Conservation (phyloP, 441 rosid species). For the Pelargonium cotyledonis region DNA sequence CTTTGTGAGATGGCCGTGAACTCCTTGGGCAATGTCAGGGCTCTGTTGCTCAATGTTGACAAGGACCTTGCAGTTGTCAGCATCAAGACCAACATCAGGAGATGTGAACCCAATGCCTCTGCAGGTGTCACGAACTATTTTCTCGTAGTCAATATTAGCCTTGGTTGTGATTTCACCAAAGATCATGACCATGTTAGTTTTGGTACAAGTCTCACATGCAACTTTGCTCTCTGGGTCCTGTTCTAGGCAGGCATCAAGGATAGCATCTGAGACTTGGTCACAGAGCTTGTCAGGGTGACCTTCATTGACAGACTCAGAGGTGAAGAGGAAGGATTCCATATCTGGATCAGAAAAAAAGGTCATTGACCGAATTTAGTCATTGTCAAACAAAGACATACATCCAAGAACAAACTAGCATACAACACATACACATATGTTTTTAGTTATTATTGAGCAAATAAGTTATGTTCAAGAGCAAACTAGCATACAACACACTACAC, state of each 20-base stretch:
- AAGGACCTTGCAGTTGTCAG: conserved; percentile 7
- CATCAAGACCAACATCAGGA: conserved; percentile 8
- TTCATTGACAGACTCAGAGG: conserved; percentile 15
- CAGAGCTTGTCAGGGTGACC: conserved; percentile 17
- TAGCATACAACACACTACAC: too few relatives aligned
- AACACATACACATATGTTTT: too few relatives aligned
- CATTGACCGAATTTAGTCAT: neutral
- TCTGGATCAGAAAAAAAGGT: neutral
- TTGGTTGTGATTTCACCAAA: conserved; percentile 14
- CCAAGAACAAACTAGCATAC: too few relatives aligned
- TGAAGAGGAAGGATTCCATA: conserved; percentile 10
- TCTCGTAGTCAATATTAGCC: conserved; percentile 11
- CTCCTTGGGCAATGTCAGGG: too few relatives aligned
- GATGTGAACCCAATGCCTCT: conserved; percentile 7
- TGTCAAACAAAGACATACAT: neutral
- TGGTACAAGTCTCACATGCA: conserved; percentile 5
- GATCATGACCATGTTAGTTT: conserved; percentile 8
- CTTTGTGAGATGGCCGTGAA: too few relatives aligned
- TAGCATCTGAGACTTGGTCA: conserved; percentile 15
- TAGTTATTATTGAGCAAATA: too few relatives aligned
- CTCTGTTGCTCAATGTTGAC: conserved; percentile 8
- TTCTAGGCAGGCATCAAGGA: conserved; percentile 15
- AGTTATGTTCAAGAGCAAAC: too few relatives aligned
- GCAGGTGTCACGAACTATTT: conserved; percentile 7
- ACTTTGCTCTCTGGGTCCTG: conserved; percentile 11